Evolutionary conservation across 352 stramenopile genomes (phyloP).

Genomic region (Plasmopara halstedii): DNA sequence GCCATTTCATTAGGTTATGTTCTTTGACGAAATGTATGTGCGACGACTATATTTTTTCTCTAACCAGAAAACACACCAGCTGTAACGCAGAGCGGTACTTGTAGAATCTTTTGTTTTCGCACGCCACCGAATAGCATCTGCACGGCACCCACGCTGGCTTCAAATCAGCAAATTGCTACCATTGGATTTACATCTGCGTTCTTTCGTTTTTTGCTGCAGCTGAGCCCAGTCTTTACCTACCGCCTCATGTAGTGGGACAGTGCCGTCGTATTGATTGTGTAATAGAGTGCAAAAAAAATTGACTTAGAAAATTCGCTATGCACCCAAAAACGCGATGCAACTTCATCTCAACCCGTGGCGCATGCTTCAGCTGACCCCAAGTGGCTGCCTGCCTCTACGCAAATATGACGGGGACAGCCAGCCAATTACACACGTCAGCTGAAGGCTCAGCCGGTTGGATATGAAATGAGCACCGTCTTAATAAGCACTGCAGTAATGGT

Average conservation of each 20-base stretch:
- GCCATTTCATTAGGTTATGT: no score
- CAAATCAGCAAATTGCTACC: conserved; percentile 20
- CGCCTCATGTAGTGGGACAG: conserved; percentile 8
- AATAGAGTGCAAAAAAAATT: not conserved
- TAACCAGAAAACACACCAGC: not conserved
- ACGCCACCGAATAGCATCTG: conserved; percentile 21
- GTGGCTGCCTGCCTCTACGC: conserved; percentile 12
- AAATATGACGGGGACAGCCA: conserved; percentile 14
- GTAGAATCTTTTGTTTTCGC: conserved; percentile 25
- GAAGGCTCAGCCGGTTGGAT: conserved; percentile 11
- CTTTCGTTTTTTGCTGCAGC: conserved; percentile 19
- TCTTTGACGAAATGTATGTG: no score
- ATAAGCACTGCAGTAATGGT: not conserved
- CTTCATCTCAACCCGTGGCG: not conserved
- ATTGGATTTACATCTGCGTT: conserved; percentile 14
- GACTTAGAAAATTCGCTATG: not conserved
- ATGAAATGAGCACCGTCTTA: conserved; percentile 9
- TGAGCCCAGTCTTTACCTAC: conserved; percentile 26
- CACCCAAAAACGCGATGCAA: conserved; percentile 1
- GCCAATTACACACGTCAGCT: conserved; percentile 22
- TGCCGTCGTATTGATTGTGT: conserved; percentile 5
- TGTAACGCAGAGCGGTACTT: conserved; percentile 2
- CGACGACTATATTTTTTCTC: no score
- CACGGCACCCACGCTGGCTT: conserved; percentile 8
- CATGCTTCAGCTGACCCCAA: conserved; percentile 2